Percentiles rank a stretch among this genome's conserved stretches.
These are phyloP conservation scores for Oryza nivara DNA, from an alignment of 176 grass and related monocot species.

Conservation along the genomic window DNA sequence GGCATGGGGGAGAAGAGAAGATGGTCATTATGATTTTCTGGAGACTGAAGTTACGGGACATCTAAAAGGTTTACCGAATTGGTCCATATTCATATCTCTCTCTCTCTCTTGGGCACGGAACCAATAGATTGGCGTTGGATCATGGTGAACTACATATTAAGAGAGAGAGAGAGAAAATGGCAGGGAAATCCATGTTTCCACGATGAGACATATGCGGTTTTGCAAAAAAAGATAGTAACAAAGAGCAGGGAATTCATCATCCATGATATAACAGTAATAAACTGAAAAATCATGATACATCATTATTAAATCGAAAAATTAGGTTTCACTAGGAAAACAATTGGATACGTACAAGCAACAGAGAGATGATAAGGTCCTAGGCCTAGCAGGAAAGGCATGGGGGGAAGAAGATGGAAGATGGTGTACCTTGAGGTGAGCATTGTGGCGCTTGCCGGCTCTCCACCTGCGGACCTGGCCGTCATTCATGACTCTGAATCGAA, in stretches of 20 bases:
- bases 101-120: no score
- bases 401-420: not conserved
- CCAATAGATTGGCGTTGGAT: no score
- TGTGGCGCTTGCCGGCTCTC: constrained; percentile 85
- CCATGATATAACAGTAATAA: not conserved
- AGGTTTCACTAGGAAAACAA: not conserved
- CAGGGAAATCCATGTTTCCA: not conserved
- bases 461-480: constrained; percentile 86
- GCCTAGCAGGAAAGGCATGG: not conserved
- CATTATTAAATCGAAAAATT: not conserved
- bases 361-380: not conserved
- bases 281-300: not conserved
- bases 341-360: not conserved
- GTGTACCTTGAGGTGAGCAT: constrained; percentile 80
- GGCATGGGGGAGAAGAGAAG: no score
- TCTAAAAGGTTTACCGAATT: no score
- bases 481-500: constrained; percentile 83
- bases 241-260: not conserved
- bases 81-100: no score
- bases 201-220: not conserved
- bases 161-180: not conserved
- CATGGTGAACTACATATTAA: not conserved
- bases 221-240: not conserved
- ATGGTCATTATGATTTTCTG: no score
- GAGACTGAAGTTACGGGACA: no score